A percentile compares a stretch with the other conserved stretches of the same genome.
These are phyloP conservation scores for Pythium grandisporangium DNA, from an alignment of 352 stramenopile species.

Conservation along the genomic window DNA sequence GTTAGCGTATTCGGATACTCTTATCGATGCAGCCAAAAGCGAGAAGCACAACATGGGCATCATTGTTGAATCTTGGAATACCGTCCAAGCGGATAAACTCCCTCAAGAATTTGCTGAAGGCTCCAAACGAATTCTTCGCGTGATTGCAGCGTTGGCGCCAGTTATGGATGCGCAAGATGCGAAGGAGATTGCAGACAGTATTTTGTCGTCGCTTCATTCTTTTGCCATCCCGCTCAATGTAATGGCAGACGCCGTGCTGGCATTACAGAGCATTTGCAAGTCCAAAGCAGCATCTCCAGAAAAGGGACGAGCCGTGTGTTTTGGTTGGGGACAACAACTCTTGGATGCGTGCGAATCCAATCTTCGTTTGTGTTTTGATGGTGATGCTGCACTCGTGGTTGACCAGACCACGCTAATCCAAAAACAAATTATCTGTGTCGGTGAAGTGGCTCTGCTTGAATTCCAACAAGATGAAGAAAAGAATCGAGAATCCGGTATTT, in stretches of 20 bases:
- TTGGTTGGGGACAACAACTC: constrained; percentile 55
- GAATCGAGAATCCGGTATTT: constrained; percentile 23
- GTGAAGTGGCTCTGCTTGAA: constrained; percentile 69
- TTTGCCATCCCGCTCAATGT: constrained; percentile 77
- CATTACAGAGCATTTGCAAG: constrained; percentile 74
- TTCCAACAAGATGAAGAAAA: constrained; percentile 76
- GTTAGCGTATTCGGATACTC: constrained; percentile 42
- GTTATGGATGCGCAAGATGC: constrained; percentile 67
- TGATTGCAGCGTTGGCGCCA: constrained; percentile 64
- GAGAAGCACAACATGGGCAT: constrained; percentile 56
- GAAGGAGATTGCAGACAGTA: constrained; percentile 64
- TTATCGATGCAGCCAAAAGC: constrained; percentile 40
- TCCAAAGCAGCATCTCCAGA: constrained; percentile 41
- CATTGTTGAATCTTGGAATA: constrained; percentile 78
- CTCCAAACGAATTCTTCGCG: constrained; percentile 74
- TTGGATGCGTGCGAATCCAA: constrained; percentile 54
- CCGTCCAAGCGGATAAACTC: constrained; percentile 56
- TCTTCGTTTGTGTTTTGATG: constrained; percentile 53
- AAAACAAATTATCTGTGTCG: constrained; percentile 74
- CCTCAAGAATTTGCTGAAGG: constrained; percentile 61
- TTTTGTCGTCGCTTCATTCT: constrained; percentile 56
- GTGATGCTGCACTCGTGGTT: constrained; percentile 29
- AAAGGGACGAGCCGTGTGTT: constrained; percentile 48
- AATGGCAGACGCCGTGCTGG: constrained; percentile 63
- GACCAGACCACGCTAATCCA: constrained; percentile 54